phyloP scores from a whole-genome alignment of 192 early-diverging fungal species.

The Entophlyctis luteolus region DNA sequence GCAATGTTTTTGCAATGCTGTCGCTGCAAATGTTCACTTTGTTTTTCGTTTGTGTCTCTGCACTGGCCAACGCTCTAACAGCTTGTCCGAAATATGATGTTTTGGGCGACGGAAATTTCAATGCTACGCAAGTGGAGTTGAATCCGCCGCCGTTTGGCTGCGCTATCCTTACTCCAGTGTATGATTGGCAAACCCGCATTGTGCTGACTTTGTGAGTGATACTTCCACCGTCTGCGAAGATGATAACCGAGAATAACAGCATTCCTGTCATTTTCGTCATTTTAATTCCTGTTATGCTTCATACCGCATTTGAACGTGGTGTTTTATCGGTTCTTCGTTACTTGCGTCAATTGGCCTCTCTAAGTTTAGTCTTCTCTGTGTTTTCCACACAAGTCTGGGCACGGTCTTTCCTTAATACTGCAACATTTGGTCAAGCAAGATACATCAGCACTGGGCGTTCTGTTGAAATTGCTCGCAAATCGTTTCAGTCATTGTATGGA shows the following conservation, averaged over 20 bases:
- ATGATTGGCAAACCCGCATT: conserved; percentile 20
- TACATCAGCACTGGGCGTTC: conserved; percentile 1
- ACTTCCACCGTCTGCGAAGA: background rate
- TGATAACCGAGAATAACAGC: background rate
- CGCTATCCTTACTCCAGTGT: background rate
- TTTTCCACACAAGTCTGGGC: conserved; percentile 66
- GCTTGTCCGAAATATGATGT: conserved; percentile 6
- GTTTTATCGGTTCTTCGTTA: background rate
- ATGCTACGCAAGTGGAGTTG: background rate
- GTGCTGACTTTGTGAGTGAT: conserved; percentile 10
- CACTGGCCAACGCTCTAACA: conserved; percentile 8
- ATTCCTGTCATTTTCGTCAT: conserved; percentile 25
- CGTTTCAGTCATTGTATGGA: background rate
- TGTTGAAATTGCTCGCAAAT: background rate
- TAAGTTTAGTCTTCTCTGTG: conserved; percentile 80
- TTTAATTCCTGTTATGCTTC: conserved; percentile 16
- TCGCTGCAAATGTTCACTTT: conserved; percentile 21
- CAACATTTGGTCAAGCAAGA: background rate
- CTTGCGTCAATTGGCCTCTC: conserved; percentile 38
- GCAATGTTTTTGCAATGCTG: conserved; percentile 14
- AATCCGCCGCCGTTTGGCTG: conserved; percentile 5
- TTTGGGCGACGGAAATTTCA: conserved; percentile 22
- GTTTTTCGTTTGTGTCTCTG: conserved; percentile 22
- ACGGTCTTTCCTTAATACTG: background rate
- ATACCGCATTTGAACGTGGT: conserved; percentile 19